Evolutionary conservation across 257 asterid species (phyloP).

Genomic region (Plantago ovata): DNA sequence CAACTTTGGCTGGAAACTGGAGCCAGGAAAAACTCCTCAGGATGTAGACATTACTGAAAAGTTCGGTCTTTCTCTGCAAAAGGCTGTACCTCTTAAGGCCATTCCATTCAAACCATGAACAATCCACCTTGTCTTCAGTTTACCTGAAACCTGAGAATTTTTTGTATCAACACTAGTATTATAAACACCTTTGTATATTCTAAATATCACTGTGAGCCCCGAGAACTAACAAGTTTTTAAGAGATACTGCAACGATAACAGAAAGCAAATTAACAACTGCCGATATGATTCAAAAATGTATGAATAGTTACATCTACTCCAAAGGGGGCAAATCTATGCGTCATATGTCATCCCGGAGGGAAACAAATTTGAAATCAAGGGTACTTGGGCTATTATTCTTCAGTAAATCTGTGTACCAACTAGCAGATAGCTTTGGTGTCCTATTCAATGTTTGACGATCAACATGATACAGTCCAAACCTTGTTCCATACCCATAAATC

Average conservation of each 20-base stretch:
- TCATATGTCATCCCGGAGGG: not conserved
- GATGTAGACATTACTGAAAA: slow-evolving; percentile 17
- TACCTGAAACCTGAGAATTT: not conserved
- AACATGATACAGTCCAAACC: slow-evolving; percentile 48
- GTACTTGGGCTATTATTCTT: not conserved
- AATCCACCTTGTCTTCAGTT: not conserved
- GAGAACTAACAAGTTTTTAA: too few species aligned
- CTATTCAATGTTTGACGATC: slow-evolving; percentile 40
- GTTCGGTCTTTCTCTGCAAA: slow-evolving; percentile 1
- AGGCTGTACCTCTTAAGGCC: slow-evolving; percentile 12
- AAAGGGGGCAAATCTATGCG: not conserved
- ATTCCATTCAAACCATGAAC: not conserved
- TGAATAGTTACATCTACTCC: too few species aligned
- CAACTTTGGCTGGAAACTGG: slow-evolving; percentile 16
- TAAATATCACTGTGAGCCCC: not conserved
- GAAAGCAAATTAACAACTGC: too few species aligned
- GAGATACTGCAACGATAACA: too few species aligned
- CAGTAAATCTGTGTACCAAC: slow-evolving; percentile 55
- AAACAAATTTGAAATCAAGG: not conserved
- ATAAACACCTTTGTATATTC: not conserved
- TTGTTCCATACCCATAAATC: slow-evolving; percentile 37
- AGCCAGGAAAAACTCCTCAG: not conserved
- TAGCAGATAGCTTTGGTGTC: slow-evolving; percentile 50
- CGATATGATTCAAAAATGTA: too few species aligned
- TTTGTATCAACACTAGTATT: not conserved